These are phyloP conservation scores for Juncus effusus DNA, from an alignment of 176 grass and related monocot species.

Conservation along the genomic window DNA sequence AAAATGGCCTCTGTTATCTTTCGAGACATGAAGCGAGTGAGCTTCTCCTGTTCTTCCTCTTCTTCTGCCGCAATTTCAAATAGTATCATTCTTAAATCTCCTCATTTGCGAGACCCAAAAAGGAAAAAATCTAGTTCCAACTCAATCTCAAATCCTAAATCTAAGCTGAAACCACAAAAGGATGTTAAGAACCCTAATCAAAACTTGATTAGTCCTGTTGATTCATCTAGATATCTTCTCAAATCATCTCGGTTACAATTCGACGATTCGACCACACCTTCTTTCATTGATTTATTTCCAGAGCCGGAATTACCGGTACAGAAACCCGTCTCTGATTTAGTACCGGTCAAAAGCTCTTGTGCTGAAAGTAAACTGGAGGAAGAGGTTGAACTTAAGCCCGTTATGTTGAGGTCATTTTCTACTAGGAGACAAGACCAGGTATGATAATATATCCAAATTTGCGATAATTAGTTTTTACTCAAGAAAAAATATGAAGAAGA, in stretches of 20 bases:
- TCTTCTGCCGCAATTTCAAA: constrained; percentile 46
- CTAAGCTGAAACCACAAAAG: not conserved
- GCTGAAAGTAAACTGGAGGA: constrained; percentile 5
- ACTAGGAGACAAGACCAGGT: constrained; percentile 45
- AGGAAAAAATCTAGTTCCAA: constrained; percentile 21
- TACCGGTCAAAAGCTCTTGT: not conserved
- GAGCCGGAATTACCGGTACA: not conserved
- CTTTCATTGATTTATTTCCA: constrained; percentile 43
- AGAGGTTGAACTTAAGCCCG: constrained; percentile 10
- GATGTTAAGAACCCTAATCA: not conserved
- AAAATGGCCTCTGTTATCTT: constrained; percentile 50
- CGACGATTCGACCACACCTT: constrained; percentile 21
- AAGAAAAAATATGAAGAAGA: too few relatives aligned
- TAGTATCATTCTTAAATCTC: constrained; percentile 49
- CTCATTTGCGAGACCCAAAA: constrained; percentile 39
- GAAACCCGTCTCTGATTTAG: not conserved
- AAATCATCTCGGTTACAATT: constrained; percentile 57
- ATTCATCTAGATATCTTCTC: constrained; percentile 73
- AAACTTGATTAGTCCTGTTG: constrained; percentile 36
- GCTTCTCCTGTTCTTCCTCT: constrained; percentile 63
- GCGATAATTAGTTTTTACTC: not conserved
- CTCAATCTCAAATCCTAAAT: not conserved
- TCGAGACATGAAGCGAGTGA: constrained; percentile 53
- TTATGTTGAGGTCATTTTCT: constrained; percentile 35
- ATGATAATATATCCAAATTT: not conserved